phyloP scores from a whole-genome alignment of 2,329 filamentous ascomycete genomes.

The Neofusicoccum cordaticola region DNA sequence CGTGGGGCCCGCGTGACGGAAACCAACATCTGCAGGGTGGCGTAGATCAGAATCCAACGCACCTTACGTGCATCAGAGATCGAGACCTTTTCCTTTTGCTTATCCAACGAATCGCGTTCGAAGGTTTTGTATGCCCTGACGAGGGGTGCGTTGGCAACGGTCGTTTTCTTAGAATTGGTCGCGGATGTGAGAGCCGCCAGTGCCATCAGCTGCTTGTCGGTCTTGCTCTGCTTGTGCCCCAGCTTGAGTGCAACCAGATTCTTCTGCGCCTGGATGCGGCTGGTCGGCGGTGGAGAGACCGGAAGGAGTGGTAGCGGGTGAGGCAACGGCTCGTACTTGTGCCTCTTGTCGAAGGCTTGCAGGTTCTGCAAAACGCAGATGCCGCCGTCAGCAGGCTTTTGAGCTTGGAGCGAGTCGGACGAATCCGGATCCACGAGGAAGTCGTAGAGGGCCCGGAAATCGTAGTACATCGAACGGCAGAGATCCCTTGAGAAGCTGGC shows the following conservation, averaged over 20 bases:
- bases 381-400: constrained; percentile 60
- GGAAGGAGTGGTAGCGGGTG: constrained; percentile 69
- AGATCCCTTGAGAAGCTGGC: constrained; percentile 57
- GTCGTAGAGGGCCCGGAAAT: constrained; percentile 70
- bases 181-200: constrained; percentile 41
- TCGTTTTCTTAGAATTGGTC: constrained; percentile 43
- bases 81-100: constrained; percentile 55
- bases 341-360: constrained; percentile 61
- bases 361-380: constrained; percentile 70
- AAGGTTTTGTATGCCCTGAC: constrained; percentile 69
- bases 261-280: constrained; percentile 32
- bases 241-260: constrained; percentile 35
- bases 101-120: constrained; percentile 55
- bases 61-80: constrained; percentile 70
- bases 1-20: constrained; percentile 60
- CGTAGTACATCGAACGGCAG: constrained; percentile 61
- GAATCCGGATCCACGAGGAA: constrained; percentile 65
- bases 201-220: constrained; percentile 37
- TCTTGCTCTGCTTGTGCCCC: constrained; percentile 36
- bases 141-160: constrained; percentile 47
- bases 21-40: constrained; percentile 68
- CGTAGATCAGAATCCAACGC: constrained; percentile 74
- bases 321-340: constrained; percentile 58
- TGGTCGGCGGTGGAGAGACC: constrained; percentile 27
- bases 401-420: constrained; percentile 49